Evolutionary conservation across 768 basidiomycete genomes (phyloP).

Genomic region (Agaricus bisporus): DNA sequence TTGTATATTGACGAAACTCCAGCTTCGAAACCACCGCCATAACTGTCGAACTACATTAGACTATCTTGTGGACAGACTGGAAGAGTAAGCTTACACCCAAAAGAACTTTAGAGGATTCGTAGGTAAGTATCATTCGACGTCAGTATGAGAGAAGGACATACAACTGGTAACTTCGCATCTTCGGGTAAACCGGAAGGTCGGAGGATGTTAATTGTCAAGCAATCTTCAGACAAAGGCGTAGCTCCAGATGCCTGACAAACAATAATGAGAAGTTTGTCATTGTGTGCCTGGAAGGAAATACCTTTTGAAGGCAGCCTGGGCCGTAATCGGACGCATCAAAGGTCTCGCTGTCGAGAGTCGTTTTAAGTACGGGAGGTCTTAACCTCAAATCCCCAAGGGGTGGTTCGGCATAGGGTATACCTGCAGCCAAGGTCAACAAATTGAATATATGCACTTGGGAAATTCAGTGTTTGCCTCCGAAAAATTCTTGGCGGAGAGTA

Average conservation of each 20-base stretch:
- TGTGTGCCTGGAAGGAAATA: slow-evolving; percentile 11
- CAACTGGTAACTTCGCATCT: slow-evolving; percentile 31
- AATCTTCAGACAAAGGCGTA: slow-evolving; percentile 45
- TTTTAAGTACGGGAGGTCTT: slow-evolving; percentile 38
- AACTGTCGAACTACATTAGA: slow-evolving; percentile 15
- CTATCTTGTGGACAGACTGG: neutral
- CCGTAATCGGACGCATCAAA: slow-evolving; percentile 45
- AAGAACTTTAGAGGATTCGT: slow-evolving; percentile 22
- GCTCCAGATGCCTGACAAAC: slow-evolving; percentile 13
- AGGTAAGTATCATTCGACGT: neutral
- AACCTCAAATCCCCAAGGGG: slow-evolving; percentile 44
- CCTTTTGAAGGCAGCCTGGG: slow-evolving; percentile 42
- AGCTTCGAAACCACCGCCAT: slow-evolving; percentile 27
- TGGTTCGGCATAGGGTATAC: slow-evolving; percentile 50
- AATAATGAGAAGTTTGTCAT: slow-evolving; percentile 16
- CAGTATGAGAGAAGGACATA: slow-evolving; percentile 15
- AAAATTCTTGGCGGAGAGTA: slow-evolving; percentile 36
- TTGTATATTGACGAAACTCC: slow-evolving; percentile 25
- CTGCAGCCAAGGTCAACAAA: slow-evolving; percentile 16
- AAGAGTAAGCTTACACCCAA: slow-evolving; percentile 27
- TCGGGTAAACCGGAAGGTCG: slow-evolving; percentile 32
- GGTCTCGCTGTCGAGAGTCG: slow-evolving; percentile 22
- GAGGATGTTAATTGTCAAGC: slow-evolving; percentile 53
- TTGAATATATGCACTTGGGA: neutral
- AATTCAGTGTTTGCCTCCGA: slow-evolving; percentile 29